Evolutionary conservation across 768 basidiomycete genomes (phyloP), one percentile per base, ranked within the genome.

Genomic region (Termitomyces sp.): DNA sequence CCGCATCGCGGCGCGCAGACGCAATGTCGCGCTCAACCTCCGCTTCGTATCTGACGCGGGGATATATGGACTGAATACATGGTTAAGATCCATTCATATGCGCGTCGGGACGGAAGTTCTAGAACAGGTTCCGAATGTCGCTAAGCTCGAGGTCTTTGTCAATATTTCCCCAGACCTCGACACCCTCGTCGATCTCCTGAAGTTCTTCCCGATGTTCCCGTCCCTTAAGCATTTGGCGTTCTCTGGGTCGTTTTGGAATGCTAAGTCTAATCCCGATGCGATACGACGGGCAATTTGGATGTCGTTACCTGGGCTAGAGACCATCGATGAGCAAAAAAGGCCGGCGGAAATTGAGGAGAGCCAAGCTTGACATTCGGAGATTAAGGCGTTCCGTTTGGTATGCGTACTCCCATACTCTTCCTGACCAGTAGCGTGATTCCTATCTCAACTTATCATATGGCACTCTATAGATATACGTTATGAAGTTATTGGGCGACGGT

Each of bases 1-100:
- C 15, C 52, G 54, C 32, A 48, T 64, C 15, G 51, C 63, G 33
- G 44, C 33, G 36, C 55, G 59, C 15, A 33, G 42, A 7, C 49
- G 44, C 40, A 39, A 46, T 11, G 35, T 64, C 15, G 32, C 33
- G 9, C 46, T 64, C n/a, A 52, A 42, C 18, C 53, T 64, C 28
- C 56, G 48, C 12, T 61, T 64, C 8, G 59, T 57, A 4, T 60
- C 63, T 45, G 55, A 60, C 3, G 8, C 16, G 40, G 48, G 54
- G 9, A 57, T 65, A 13, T 51, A 59, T 28, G 51, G 50, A 0
- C 42, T 59, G 8, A 59, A 59, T 45, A 45, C 40, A n/a, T 53
- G 51, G 51, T 13, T 53, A 3, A 22, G 51, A 8, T 42, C 28
- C 7, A 58, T 58, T 8, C 58, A 53, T 16, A 52, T 59, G 40